phyloP scores from a whole-genome alignment of 1,139 yeast genomes.

The Candida dubliniensis region DNA sequence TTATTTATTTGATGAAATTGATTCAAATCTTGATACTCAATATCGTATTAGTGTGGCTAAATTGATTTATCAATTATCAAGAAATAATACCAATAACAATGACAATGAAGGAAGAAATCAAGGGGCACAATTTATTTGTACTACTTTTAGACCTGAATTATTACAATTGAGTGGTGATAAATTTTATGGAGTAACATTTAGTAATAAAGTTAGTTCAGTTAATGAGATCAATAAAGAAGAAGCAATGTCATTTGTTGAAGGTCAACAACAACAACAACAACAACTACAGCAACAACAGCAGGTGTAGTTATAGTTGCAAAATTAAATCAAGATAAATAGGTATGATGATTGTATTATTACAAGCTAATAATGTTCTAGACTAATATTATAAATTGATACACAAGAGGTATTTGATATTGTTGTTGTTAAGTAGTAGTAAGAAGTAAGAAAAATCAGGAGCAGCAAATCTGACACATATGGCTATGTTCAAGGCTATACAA shows the following conservation, averaged over 20 bases:
- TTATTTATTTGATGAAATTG: constrained; percentile 92
- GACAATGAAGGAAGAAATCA: too few species aligned
- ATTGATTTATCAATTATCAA: constrained; percentile 65
- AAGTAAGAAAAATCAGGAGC: too few species aligned
- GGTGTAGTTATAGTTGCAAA: not conserved
- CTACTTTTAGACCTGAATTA: constrained; percentile 95
- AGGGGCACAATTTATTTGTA: constrained; percentile 85
- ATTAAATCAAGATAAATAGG: not conserved
- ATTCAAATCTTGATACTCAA: constrained; percentile 92
- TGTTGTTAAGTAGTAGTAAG: too few species aligned
- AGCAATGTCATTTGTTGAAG: constrained; percentile 81
- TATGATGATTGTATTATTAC: not conserved
- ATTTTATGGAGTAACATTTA: constrained; percentile 84
- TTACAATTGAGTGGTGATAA: constrained; percentile 74
- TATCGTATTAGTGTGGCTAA: constrained; percentile 87
- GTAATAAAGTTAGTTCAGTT: constrained; percentile 79
- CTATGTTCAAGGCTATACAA: too few species aligned
- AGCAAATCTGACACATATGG: too few species aligned
- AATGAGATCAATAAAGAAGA: constrained; percentile 68
- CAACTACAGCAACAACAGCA: too few species aligned
- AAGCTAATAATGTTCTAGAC: too few species aligned
- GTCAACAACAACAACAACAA: constrained; percentile 36
- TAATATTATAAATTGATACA: too few species aligned
- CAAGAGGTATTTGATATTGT: too few species aligned
- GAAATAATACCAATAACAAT: constrained; percentile 9